Evolutionary conservation across 2,329 filamentous ascomycete genomes (phyloP).

Genomic region (Alternaria novae-zelandiae): DNA sequence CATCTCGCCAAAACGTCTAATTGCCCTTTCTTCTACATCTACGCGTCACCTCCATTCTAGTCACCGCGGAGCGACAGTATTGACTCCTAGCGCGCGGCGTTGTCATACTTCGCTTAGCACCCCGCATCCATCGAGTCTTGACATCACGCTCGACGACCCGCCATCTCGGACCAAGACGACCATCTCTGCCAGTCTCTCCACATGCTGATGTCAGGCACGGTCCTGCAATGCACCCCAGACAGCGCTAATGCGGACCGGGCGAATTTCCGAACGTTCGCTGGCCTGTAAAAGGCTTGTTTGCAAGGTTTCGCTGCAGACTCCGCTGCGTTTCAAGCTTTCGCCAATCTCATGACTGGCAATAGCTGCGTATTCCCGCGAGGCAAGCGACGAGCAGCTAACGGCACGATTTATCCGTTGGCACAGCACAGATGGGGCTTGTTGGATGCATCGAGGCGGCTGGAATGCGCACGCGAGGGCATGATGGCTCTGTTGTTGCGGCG

Average conservation of each 20-base stretch:
- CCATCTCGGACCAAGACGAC: not conserved
- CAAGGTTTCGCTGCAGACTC: not conserved
- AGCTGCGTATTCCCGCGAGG: not conserved
- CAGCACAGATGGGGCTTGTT: not conserved
- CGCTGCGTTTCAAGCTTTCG: not conserved
- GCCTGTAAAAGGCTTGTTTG: not conserved
- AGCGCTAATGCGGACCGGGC: not conserved
- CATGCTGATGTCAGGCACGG: slow-evolving; percentile 14
- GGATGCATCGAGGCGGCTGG: not conserved
- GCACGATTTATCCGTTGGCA: slow-evolving; percentile 9
- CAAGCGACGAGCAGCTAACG: not conserved
- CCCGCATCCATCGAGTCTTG: slow-evolving; percentile 18
- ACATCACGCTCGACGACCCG: slow-evolving; percentile 13
- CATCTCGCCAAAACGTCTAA: not conserved
- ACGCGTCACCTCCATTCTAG: not conserved
- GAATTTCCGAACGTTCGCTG: not conserved
- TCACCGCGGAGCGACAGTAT: not conserved
- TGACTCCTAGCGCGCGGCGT: slow-evolving; percentile 18
- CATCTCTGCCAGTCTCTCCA: slow-evolving; percentile 1
- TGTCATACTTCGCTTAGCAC: slow-evolving; percentile 16
- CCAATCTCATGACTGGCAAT: slow-evolving; percentile 7
- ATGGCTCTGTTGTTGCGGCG: not conserved
- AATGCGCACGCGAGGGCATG: not conserved
- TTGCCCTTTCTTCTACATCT: not conserved
- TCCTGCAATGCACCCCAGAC: slow-evolving; percentile 16